phyloP scores from a whole-genome alignment of 169 alveolate genomes.

The Theileria sp. region DNA sequence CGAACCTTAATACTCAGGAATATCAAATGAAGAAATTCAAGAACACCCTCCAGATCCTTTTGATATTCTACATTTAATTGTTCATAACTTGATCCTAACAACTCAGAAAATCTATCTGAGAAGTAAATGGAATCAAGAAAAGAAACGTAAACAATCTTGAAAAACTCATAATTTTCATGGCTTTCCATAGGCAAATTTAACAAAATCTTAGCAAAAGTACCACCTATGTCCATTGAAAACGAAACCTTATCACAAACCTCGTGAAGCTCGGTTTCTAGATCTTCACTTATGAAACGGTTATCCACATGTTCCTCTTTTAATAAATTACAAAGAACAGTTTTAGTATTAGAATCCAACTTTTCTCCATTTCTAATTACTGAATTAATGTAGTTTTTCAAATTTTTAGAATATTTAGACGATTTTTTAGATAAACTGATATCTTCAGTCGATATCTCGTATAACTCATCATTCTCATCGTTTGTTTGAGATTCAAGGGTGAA shows the following conservation, averaged over 20 bases:
- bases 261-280: neutral
- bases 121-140: neutral
- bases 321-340: neutral
- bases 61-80: neutral
- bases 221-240: slow-evolving; percentile 62
- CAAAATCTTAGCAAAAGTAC: slow-evolving; percentile 47
- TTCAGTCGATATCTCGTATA: neutral
- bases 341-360: neutral
- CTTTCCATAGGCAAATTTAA: neutral
- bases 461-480: neutral
- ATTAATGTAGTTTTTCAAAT: neutral
- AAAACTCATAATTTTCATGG: neutral
- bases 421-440: neutral
- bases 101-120: neutral
- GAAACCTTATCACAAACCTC: neutral
- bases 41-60: slow-evolving; percentile 2
- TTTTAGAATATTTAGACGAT: too few species aligned
- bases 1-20: slow-evolving; percentile 17
- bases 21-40: neutral
- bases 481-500: neutral
- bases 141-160: slow-evolving; percentile 19
- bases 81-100: neutral
- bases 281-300: neutral
- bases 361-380: neutral
- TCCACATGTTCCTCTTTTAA: neutral